Evolutionary conservation across 331 rosid species (phyloP).

Genomic region (Ulmus americana): DNA sequence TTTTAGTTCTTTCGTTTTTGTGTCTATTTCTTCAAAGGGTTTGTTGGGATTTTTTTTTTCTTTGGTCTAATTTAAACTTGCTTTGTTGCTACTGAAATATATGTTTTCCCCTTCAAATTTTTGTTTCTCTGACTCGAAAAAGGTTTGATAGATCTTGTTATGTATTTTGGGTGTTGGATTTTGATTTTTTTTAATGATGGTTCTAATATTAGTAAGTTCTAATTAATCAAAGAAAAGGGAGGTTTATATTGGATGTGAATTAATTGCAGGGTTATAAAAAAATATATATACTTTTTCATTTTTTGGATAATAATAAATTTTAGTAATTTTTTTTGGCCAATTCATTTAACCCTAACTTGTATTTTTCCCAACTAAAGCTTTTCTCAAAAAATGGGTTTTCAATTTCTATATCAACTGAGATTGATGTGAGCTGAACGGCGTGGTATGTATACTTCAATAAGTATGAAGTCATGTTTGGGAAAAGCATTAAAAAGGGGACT

Average conservation of each 20-base stretch:
- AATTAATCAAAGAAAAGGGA: background rate
- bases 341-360: constrained; percentile 6
- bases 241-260: background rate
- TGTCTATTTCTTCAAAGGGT: background rate
- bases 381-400: background rate
- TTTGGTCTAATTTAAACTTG: background rate
- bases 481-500: no score
- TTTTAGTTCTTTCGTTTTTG: background rate
- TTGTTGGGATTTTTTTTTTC: background rate
- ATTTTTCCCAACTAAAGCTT: background rate
- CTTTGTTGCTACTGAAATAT: background rate
- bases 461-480: no score
- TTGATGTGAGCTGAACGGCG: background rate
- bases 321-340: background rate
- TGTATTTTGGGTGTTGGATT: no score
- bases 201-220: no score
- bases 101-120: background rate
- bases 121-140: no score
- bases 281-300: background rate
- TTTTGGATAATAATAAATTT: constrained; percentile 2
- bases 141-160: no score
- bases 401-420: background rate
- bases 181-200: no score
- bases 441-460: background rate
- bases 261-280: no score